Evolutionary conservation across 1,284 basidiomycete species (phyloP).

Genomic region (Wallemia hederae): DNA sequence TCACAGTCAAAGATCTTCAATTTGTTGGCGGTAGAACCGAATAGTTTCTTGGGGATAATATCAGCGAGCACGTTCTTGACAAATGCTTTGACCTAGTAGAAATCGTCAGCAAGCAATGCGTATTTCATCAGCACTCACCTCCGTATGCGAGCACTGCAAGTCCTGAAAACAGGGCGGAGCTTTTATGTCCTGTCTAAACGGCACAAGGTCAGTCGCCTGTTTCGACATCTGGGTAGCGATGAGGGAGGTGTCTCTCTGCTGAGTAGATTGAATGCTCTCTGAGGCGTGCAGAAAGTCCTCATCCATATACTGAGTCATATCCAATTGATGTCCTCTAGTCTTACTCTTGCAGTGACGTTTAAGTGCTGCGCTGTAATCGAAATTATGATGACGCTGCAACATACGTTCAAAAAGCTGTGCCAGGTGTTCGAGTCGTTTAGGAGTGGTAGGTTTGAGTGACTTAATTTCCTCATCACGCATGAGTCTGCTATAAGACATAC

Average conservation of each 20-base stretch:
- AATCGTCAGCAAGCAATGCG: not conserved
- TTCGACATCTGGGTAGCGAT: no score
- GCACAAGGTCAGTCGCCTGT: no score
- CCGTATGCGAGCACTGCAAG: not conserved
- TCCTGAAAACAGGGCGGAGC: not conserved
- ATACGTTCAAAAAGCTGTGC: constrained; percentile 30
- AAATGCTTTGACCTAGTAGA: constrained; percentile 45
- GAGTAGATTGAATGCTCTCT: not conserved
- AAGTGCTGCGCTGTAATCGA: constrained; percentile 26
- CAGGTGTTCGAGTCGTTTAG: constrained; percentile 27
- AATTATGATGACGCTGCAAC: constrained; percentile 35
- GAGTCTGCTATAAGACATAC: not conserved
- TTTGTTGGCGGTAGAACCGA: constrained; percentile 47
- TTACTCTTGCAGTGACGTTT: constrained; percentile 5
- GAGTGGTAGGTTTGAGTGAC: constrained; percentile 25
- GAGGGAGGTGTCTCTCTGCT: no score
- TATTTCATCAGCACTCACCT: not conserved
- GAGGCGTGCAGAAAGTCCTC: not conserved
- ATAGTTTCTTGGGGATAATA: constrained; percentile 43
- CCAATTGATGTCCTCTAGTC: not conserved
- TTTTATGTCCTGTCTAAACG: not conserved
- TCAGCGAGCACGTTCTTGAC: constrained; percentile 29
- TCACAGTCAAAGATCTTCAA: constrained; percentile 30
- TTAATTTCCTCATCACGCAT: constrained; percentile 37
- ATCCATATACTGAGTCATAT: not conserved